These are phyloP conservation scores for Pigoraptor vietnamica DNA, from an alignment of 78 protist species.

Conservation along the genomic window DNA sequence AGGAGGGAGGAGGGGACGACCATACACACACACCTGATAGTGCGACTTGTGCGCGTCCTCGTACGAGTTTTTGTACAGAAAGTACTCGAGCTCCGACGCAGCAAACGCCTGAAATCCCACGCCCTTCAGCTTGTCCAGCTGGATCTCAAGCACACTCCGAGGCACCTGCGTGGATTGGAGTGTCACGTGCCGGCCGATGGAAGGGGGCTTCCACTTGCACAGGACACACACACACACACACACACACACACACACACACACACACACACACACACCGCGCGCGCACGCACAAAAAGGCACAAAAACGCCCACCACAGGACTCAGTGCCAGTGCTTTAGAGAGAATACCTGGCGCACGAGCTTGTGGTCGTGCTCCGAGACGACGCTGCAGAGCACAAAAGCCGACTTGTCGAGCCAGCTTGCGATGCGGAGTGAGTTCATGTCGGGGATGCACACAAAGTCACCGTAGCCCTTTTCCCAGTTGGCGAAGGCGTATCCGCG, in stretches of 20 bases:
- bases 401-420: slow-evolving; percentile 8
- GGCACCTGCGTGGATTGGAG: slow-evolving; percentile 12
- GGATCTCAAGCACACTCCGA: slow-evolving; percentile 10
- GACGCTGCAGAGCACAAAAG: background rate
- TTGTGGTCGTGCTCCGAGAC: background rate
- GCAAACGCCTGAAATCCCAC: background rate
- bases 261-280: too few relatives aligned
- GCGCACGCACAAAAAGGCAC: too few relatives aligned
- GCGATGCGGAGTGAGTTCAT: background rate
- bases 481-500: slow-evolving; percentile 20
- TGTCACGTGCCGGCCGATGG: background rate
- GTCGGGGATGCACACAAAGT: slow-evolving; percentile 3
- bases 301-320: too few relatives aligned
- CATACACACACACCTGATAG: too few relatives aligned
- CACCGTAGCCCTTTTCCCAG: slow-evolving; percentile 38
- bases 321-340: too few relatives aligned
- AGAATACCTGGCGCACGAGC: background rate
- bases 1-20: too few relatives aligned
- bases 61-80: background rate
- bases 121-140: background rate
- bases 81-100: slow-evolving; percentile 26
- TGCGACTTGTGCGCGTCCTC: background rate
- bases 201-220: background rate
- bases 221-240: too few relatives aligned
- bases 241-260: too few relatives aligned